These are phyloP conservation scores for Pseudonectria buxi DNA, from an alignment of 2,329 filamentous ascomycete species.

Conservation along the genomic window DNA sequence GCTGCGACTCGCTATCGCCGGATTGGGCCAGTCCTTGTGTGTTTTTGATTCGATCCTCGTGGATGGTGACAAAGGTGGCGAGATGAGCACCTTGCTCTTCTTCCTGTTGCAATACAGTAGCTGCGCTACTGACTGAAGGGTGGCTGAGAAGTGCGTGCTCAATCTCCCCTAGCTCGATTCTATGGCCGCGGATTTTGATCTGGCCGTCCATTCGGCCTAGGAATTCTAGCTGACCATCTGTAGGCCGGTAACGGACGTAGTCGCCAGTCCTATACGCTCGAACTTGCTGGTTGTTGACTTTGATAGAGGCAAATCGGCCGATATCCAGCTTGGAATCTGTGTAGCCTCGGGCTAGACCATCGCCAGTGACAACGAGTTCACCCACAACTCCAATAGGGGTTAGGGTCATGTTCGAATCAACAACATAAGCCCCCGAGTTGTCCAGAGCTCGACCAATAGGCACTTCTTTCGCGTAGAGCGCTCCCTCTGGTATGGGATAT, in stretches of 20 bases:
- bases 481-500: constrained; percentile 1
- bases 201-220: constrained; percentile 22
- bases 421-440: constrained; percentile 16
- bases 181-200: constrained; percentile 24
- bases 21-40: not conserved
- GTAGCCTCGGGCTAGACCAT: constrained; percentile 18
- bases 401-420: constrained; percentile 16
- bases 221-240: constrained; percentile 20
- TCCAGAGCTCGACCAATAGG: constrained; percentile 14
- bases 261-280: constrained; percentile 22
- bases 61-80: constrained; percentile 4
- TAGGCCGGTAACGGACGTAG: constrained; percentile 10
- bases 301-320: constrained; percentile 11
- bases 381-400: constrained; percentile 21
- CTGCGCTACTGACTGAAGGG: constrained; percentile 11
- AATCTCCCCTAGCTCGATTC: constrained; percentile 21
- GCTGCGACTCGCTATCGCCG: constrained; percentile 3
- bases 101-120: constrained; percentile 6
- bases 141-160: constrained; percentile 14
- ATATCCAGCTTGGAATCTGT: constrained; percentile 5
- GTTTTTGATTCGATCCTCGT: not conserved
- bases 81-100: constrained; percentile 2
- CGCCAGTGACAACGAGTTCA: constrained; percentile 22
- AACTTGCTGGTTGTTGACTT: constrained; percentile 1
- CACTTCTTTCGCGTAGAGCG: constrained; percentile 7